phyloP scores from a whole-genome alignment of 352 stramenopile genomes.

The Thalassiosira hispida region DNA sequence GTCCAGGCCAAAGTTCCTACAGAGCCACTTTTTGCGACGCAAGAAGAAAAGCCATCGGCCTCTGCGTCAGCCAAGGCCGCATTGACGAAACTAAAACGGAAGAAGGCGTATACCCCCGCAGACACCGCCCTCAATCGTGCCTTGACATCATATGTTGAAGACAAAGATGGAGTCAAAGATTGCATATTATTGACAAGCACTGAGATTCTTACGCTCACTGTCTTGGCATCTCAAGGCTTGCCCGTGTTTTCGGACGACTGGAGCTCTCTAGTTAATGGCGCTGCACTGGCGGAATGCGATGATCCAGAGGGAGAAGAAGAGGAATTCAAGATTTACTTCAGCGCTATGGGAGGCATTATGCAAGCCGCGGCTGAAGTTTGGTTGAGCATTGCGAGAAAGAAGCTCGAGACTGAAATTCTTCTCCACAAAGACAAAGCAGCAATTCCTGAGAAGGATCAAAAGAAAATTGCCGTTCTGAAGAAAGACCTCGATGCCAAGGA shows the following conservation, averaged over 20 bases:
- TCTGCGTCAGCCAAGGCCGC: conserved; percentile 36
- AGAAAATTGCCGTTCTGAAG: conserved; percentile 48
- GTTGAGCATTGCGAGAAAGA: conserved; percentile 48
- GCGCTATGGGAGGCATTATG: conserved; percentile 47
- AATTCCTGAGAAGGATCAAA: conserved; percentile 20
- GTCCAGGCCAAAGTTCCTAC: conserved; percentile 44
- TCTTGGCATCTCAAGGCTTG: conserved; percentile 64
- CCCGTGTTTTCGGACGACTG: conserved; percentile 66
- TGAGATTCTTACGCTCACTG: conserved; percentile 69
- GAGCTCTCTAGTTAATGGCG: conserved; percentile 34
- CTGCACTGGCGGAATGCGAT: conserved; percentile 26
- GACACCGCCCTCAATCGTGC: conserved; percentile 55
- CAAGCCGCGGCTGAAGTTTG: conserved; percentile 56
- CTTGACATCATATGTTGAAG: conserved; percentile 34
- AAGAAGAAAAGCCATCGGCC: conserved; percentile 41
- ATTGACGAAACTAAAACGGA: conserved; percentile 58
- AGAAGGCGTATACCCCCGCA: conserved; percentile 46
- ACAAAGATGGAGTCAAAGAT: conserved; percentile 48
- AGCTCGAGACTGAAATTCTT: conserved; percentile 38
- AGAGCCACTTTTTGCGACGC: conserved; percentile 45
- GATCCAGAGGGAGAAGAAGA: conserved; percentile 30
- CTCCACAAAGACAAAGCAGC: conserved; percentile 12
- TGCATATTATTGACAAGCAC: conserved; percentile 55
- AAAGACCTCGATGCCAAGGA: conserved; percentile 55
- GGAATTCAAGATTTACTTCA: conserved; percentile 58